These are phyloP conservation scores for Camellia granthamiana DNA, from an alignment of 148 eudicot species.

Conservation along the genomic window DNA sequence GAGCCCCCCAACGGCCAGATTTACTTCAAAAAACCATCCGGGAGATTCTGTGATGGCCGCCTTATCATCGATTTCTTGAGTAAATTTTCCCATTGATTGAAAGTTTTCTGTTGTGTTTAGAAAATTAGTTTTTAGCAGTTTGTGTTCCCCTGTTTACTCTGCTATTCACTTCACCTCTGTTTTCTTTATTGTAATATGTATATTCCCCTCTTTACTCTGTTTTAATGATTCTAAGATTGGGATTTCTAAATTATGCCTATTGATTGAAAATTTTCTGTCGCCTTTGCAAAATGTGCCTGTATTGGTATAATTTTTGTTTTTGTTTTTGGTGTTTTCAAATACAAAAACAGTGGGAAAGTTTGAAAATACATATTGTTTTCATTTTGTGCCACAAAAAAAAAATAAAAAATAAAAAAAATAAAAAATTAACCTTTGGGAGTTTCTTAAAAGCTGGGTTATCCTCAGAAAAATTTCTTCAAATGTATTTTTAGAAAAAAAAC, in stretches of 20 bases:
- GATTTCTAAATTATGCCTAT: neutral
- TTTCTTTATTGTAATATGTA: neutral
- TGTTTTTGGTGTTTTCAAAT: no score
- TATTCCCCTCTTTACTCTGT: neutral
- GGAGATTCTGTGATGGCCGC: conserved; percentile 91
- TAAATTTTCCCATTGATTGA: conserved; percentile 23
- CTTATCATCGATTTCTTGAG: conserved; percentile 75
- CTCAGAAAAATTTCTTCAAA: no score
- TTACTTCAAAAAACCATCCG: conserved; percentile 78
- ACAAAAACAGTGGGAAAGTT: no score
- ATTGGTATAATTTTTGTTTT: no score
- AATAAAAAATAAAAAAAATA: no score
- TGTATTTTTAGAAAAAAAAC: no score
- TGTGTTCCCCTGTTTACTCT: neutral
- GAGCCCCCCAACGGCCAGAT: conserved; percentile 74
- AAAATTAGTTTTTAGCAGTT: neutral
- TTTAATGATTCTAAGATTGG: neutral
- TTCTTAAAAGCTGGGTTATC: no score
- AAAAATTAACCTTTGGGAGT: no score
- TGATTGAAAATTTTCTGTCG: no score
- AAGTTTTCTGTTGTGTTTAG: neutral
- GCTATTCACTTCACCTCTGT: neutral
- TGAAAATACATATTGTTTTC: no score
- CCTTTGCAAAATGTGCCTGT: no score
- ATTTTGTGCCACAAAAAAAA: no score